Conservation (phyloP, 305 asterid genomes). For the Striga hermonthica region DNA sequence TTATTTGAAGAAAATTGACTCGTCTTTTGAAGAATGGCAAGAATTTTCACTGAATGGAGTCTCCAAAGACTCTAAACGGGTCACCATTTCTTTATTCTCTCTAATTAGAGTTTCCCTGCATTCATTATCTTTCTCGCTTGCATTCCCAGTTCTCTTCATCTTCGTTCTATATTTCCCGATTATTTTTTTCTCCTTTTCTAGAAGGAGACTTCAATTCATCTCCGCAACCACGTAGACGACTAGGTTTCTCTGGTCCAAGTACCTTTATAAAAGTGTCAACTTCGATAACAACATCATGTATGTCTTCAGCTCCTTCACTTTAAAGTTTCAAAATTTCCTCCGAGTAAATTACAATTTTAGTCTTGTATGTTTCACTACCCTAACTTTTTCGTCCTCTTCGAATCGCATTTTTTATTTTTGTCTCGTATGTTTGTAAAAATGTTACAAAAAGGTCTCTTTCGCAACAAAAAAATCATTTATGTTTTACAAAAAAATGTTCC, state of each 20-base stretch:
- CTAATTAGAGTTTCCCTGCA: not conserved
- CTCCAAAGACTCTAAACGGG: not conserved
- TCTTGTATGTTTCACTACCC: no score
- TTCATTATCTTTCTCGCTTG: not conserved
- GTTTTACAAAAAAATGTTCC: no score
- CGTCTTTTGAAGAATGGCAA: not conserved
- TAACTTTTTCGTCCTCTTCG: no score
- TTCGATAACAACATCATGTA: not conserved
- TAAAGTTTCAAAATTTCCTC: not conserved
- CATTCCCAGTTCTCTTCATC: conserved; percentile 3
- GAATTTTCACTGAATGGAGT: not conserved
- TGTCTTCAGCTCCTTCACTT: not conserved
- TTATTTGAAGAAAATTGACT: not conserved
- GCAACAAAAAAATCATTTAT: no score
- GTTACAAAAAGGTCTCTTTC: no score
- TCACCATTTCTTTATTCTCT: not conserved
- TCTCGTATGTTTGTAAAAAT: no score
- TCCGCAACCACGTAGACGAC: conserved; percentile 4
- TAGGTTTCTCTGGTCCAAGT: not conserved
- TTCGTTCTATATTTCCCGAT: not conserved
- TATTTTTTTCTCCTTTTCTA: not conserved
- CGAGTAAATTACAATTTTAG: no score
- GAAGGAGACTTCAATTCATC: not conserved
- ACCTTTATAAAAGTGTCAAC: not conserved
- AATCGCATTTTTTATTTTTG: no score